Evolutionary conservation across 1,284 basidiomycete genomes (phyloP).

Genomic region (Gomphus bonarii): DNA sequence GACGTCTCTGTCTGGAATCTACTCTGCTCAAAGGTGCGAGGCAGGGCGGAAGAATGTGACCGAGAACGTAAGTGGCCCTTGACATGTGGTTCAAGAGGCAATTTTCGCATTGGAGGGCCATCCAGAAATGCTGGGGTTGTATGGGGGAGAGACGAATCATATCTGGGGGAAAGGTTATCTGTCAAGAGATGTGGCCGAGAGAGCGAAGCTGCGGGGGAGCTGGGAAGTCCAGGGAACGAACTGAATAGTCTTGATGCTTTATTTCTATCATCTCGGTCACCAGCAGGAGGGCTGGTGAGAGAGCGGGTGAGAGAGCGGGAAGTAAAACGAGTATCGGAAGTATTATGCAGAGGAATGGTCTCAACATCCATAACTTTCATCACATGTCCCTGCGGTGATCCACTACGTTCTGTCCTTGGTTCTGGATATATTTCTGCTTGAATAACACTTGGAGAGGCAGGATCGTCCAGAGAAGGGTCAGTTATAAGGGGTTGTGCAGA

Average conservation of each 20-base stretch:
- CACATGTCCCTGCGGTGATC: background rate
- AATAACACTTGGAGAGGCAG: background rate
- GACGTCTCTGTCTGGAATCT: background rate
- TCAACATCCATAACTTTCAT: background rate
- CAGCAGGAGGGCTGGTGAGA: background rate
- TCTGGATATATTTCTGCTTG: background rate
- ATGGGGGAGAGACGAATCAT: background rate
- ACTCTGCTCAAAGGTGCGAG: background rate
- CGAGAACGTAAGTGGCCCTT: background rate
- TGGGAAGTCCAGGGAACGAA: background rate
- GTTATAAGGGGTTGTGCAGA: background rate
- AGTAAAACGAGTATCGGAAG: background rate
- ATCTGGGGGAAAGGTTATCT: background rate
- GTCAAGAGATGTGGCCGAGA: background rate
- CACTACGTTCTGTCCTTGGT: background rate
- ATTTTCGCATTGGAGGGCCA: background rate
- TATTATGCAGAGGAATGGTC: background rate
- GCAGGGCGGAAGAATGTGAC: background rate
- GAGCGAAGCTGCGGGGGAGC: background rate
- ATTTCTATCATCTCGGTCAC: background rate
- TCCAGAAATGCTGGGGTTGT: background rate
- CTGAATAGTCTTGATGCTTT: background rate
- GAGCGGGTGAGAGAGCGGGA: background rate
- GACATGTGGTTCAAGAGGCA: background rate
- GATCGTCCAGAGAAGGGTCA: background rate